These are phyloP conservation scores for Gossypium aridum DNA, from an alignment of 441 rosid genomes.

Conservation along the genomic window DNA sequence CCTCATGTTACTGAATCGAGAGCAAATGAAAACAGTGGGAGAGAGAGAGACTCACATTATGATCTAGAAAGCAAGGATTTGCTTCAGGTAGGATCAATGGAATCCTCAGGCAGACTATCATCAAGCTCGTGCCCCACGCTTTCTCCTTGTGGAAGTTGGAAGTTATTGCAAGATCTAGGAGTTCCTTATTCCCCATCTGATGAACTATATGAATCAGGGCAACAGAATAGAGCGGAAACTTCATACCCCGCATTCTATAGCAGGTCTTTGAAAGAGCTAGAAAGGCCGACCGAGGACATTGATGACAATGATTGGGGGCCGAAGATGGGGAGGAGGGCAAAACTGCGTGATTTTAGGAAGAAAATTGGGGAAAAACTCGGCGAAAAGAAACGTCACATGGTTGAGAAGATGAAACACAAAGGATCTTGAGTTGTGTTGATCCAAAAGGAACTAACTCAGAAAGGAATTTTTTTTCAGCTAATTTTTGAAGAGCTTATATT, in stretches of 20 bases:
- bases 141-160: constrained; percentile 23
- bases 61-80: constrained; percentile 29
- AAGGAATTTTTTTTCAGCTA: not conserved
- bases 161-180: constrained; percentile 44
- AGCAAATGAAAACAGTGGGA: constrained; percentile 26
- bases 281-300: constrained; percentile 11
- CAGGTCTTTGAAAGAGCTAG: constrained; percentile 22
- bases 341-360: constrained; percentile 77
- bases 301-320: constrained; percentile 52
- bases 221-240: constrained; percentile 16
- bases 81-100: constrained; percentile 16
- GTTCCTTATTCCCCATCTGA: constrained; percentile 36
- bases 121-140: constrained; percentile 16
- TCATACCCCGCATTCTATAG: constrained; percentile 25
- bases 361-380: constrained; percentile 89
- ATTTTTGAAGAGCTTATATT: not conserved
- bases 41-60: constrained; percentile 19
- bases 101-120: constrained; percentile 15
- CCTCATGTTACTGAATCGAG: constrained; percentile 30
- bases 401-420: constrained; percentile 67
- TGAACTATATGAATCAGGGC: constrained; percentile 26
- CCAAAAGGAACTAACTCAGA: not conserved
- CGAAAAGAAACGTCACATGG: constrained; percentile 77
- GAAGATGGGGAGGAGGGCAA: constrained; percentile 59
- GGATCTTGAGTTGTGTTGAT: constrained; percentile 29